Evolutionary conservation across 1,139 yeast species (phyloP).

Genomic region (Geotrichum bryndzae): DNA sequence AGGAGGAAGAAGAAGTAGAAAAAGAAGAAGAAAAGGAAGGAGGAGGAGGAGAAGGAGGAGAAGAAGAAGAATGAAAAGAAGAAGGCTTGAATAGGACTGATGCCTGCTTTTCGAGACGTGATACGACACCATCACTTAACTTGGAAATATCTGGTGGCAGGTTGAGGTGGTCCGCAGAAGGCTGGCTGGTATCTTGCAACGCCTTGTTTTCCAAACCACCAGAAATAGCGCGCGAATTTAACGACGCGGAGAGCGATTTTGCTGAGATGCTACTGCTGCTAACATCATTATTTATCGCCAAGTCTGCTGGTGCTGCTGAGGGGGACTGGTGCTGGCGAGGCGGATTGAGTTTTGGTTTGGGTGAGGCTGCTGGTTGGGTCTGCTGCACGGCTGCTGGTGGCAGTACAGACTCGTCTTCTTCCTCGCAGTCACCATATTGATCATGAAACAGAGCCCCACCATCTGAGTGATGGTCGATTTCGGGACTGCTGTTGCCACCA

Average conservation of each 20-base stretch:
- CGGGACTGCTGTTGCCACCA: background rate
- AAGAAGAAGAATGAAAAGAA: constrained; percentile 1
- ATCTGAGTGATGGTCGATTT: background rate
- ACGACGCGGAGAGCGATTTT: background rate
- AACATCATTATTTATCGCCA: background rate
- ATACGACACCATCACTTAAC: background rate
- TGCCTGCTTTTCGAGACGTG: constrained; percentile 3
- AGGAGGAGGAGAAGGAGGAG: background rate
- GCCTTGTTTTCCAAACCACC: background rate
- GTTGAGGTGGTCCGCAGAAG: background rate
- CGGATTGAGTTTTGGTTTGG: background rate
- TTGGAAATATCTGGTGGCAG: constrained; percentile 2
- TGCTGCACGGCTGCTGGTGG: background rate
- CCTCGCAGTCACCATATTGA: background rate
- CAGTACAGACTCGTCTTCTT: background rate
- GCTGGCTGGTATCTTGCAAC: background rate
- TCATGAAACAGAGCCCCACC: background rate
- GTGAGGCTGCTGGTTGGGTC: background rate
- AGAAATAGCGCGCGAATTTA: background rate
- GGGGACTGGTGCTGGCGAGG: background rate
- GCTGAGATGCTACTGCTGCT: background rate
- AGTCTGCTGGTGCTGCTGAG: background rate
- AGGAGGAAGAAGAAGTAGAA: background rate
- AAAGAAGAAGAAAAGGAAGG: background rate
- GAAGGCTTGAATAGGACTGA: background rate